Base-by-base conservation (phyloP, 345 rosid species). In the Ceriops decandra region DNA sequence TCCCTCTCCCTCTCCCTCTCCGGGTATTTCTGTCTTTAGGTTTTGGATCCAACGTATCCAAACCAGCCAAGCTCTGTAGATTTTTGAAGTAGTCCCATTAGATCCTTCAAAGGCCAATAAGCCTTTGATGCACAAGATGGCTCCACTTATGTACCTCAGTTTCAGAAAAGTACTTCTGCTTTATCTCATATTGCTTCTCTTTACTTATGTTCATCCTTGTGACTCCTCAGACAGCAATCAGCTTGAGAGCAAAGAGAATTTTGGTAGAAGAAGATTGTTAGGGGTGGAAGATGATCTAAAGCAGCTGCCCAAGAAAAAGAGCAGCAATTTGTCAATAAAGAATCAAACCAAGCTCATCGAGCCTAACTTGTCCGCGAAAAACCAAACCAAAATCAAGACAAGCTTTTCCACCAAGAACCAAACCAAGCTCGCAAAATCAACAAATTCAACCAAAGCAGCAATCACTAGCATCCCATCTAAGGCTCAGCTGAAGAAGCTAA, bases 341-440 rank as follows among this genome's bases (percentile, higher is more conserved):
- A 87, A 81, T 76, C 86, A 84, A 64, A 86, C 91, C 81, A 83
- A 86, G 70, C 26, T 70, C 27, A 15, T 32, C 53, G 27, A 35
- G 26, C 79, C 86, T 69, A 8, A 63, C 52, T 58, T 60, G 52
- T 79, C 83, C 4, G 35, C 70, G 7, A 80, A 83, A 75, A 83
- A 80, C 78, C 86, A 87, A 54, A 85, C 87, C 57, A 82, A 88
- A 49, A 71, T 75, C 58, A 83, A 82, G 53, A 42, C 73, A 61
- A 51, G 32, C 53, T 57, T 51, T 13, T 73, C 88, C 13, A 24
- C 62, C 62, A 87, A 86, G 73, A 90, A 87, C 67, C 87, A 81
- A 53, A 80, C 86, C 77, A 88, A 82, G 64, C 76, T 73, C 24
- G n/a, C 77, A 32, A 87, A 87, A 70, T 68, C 87, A 15, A 31